These are phyloP conservation scores for Ogataea saltuana DNA, from an alignment of 805 yeast genomes.

Conservation along the genomic window DNA sequence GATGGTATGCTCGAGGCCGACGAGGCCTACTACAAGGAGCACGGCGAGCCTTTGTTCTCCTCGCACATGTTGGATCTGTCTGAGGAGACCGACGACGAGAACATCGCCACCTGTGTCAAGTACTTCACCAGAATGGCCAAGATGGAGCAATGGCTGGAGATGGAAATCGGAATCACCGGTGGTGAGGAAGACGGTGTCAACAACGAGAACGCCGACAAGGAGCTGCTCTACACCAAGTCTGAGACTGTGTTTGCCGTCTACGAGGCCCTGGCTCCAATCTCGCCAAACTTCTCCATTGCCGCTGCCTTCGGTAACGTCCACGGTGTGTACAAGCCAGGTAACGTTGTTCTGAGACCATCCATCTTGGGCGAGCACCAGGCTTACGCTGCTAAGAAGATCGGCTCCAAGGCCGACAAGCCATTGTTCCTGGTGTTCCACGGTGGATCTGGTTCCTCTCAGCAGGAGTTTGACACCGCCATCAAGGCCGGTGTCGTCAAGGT, in stretches of 20 bases:
- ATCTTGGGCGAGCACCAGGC: slow-evolving; percentile 95
- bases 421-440: slow-evolving; percentile 99
- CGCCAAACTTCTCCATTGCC: slow-evolving; percentile 98
- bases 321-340: slow-evolving; percentile 99
- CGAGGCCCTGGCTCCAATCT: slow-evolving; percentile 85
- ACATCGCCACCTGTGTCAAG: slow-evolving; percentile 90
- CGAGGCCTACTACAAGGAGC: slow-evolving; percentile 81
- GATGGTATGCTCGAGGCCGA: slow-evolving; percentile 98
- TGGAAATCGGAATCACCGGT: slow-evolving; percentile 99
- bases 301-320: slow-evolving; percentile 99
- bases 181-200: slow-evolving; percentile 99
- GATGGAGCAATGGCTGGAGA: slow-evolving; percentile 97
- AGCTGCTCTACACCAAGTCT: slow-evolving; percentile 88
- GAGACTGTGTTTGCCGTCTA: slow-evolving; percentile 91
- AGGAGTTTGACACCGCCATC: slow-evolving; percentile 91
- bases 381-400: slow-evolving; percentile 72
- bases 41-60: slow-evolving; percentile 96
- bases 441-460: slow-evolving; percentile 96
- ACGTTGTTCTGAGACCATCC: slow-evolving; percentile 89
- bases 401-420: slow-evolving; percentile 58
- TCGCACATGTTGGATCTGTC: slow-evolving; percentile 98
- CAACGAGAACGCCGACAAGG: slow-evolving; percentile 90
- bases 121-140: slow-evolving; percentile 93
- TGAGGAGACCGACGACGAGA: slow-evolving; percentile 94
- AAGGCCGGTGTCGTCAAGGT: slow-evolving; percentile 96